Evolutionary conservation across 257 asterid genomes (phyloP).

Genomic region (Solanum verrucosum): DNA sequence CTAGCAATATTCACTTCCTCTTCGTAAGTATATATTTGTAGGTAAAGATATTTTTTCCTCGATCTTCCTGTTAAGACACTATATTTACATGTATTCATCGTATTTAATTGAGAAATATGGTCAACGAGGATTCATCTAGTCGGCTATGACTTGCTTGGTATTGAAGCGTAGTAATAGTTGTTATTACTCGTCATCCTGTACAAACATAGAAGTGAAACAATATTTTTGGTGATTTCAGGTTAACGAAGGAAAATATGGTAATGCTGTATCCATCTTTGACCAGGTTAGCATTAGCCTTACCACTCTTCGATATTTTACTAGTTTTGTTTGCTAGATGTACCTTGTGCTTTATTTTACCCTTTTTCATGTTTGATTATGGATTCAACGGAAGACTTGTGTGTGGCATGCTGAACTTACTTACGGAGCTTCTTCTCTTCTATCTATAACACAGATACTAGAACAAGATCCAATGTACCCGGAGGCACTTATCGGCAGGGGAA

Average conservation of each 20-base stretch:
- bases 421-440: slow-evolving; percentile 5
- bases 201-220: slow-evolving; percentile 4
- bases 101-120: neutral
- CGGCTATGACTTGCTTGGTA: neutral
- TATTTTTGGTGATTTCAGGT: slow-evolving; percentile 54
- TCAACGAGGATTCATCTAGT: neutral
- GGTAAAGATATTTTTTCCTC: neutral
- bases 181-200: neutral
- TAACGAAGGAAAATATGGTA: slow-evolving; percentile 83
- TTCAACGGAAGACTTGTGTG: slow-evolving; percentile 1
- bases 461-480: slow-evolving; percentile 93
- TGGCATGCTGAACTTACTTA: slow-evolving; percentile 5
- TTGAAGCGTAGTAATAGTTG: neutral
- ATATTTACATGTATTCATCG: neutral
- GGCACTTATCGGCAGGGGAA: slow-evolving; percentile 97
- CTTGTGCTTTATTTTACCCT: neutral
- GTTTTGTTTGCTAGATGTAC: neutral
- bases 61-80: neutral
- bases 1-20: neutral
- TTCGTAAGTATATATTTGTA: neutral
- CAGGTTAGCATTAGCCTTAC: slow-evolving; percentile 42
- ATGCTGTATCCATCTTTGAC: slow-evolving; percentile 84
- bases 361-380: neutral
- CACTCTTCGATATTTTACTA: neutral
- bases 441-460: slow-evolving; percentile 52